These are phyloP conservation scores for Monosporascus sp. DNA, from an alignment of 2,329 filamentous ascomycete species.

Conservation along the genomic window DNA sequence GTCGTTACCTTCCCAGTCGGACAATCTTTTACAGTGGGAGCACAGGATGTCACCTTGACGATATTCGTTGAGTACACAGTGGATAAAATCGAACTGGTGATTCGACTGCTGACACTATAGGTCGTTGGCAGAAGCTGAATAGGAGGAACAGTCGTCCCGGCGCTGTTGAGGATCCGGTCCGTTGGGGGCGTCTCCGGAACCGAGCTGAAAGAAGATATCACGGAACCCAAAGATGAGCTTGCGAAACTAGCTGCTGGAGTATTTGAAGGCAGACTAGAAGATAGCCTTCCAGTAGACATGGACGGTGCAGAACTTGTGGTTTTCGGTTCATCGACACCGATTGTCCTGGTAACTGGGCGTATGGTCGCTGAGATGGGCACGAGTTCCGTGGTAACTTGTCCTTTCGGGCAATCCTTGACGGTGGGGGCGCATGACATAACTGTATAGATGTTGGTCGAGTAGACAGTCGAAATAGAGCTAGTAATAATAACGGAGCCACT, in stretches of 20 bases:
- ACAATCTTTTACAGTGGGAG: constrained; percentile 21
- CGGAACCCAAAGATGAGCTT: constrained; percentile 10
- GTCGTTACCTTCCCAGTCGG: constrained; percentile 24
- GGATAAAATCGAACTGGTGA: constrained; percentile 21
- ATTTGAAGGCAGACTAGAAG: constrained; percentile 5
- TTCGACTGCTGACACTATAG: constrained; percentile 23
- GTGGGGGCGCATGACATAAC: constrained; percentile 20
- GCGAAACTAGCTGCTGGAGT: constrained; percentile 3
- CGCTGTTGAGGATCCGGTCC: not conserved
- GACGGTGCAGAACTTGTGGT: constrained; percentile 1
- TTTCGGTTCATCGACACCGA: constrained; percentile 3
- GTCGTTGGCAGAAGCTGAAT: constrained; percentile 19
- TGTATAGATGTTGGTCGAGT: constrained; percentile 24
- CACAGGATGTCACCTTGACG: constrained; percentile 21
- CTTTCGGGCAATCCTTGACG: constrained; percentile 21
- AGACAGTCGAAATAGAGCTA: constrained; percentile 18
- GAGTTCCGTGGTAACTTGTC: constrained; percentile 20
- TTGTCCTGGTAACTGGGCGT: constrained; percentile 13
- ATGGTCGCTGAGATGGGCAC: constrained; percentile 19
- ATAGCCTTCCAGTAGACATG: not conserved
- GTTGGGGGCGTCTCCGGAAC: constrained; percentile 1
- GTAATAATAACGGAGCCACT: constrained; percentile 4
- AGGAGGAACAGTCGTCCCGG: not conserved
- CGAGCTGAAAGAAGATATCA: constrained; percentile 8
- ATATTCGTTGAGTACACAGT: constrained; percentile 27